phyloP scores from a whole-genome alignment of 345 rosid species.

The Litchi chinensis region DNA sequence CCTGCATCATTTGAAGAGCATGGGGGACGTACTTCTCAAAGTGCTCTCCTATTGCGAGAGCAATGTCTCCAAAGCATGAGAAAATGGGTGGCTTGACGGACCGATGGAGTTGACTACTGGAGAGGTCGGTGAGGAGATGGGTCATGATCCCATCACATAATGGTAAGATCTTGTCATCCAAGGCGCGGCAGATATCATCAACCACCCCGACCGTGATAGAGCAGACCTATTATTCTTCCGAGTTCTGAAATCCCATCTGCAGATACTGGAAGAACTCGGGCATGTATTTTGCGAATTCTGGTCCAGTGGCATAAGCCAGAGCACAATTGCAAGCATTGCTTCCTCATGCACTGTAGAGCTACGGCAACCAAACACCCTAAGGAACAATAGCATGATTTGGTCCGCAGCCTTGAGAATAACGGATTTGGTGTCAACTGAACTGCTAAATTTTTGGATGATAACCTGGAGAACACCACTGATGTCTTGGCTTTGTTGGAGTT shows the following conservation, averaged over 20 bases:
- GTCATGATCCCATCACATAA: slow-evolving; percentile 89
- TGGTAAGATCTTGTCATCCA: slow-evolving; percentile 73
- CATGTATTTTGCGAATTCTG: slow-evolving; percentile 79
- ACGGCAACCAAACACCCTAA: slow-evolving; percentile 80
- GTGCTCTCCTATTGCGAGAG: slow-evolving; percentile 78
- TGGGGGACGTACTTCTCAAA: slow-evolving; percentile 71
- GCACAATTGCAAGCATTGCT: slow-evolving; percentile 98
- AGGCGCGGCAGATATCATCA: slow-evolving; percentile 87
- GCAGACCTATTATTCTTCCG: slow-evolving; percentile 92
- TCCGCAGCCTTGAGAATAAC: slow-evolving; percentile 68
- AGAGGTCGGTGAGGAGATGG: slow-evolving; percentile 70
- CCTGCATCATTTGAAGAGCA: slow-evolving; percentile 77
- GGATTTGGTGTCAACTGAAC: slow-evolving; percentile 62
- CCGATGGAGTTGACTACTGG: slow-evolving; percentile 75
- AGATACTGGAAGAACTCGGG: slow-evolving; percentile 73
- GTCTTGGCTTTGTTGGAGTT: no score
- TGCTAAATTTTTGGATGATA: slow-evolving; percentile 81
- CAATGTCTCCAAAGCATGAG: slow-evolving; percentile 92
- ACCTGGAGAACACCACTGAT: slow-evolving; percentile 97
- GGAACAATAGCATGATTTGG: slow-evolving; percentile 82
- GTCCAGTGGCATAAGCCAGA: slow-evolving; percentile 86
- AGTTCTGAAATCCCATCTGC: slow-evolving; percentile 90
- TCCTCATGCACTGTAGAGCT: slow-evolving; percentile 98
- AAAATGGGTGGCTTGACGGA: slow-evolving; percentile 95
- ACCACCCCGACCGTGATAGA: slow-evolving; percentile 86